These are phyloP conservation scores for Euclidium syriacum DNA, from an alignment of 345 rosid genomes.

Conservation along the genomic window DNA sequence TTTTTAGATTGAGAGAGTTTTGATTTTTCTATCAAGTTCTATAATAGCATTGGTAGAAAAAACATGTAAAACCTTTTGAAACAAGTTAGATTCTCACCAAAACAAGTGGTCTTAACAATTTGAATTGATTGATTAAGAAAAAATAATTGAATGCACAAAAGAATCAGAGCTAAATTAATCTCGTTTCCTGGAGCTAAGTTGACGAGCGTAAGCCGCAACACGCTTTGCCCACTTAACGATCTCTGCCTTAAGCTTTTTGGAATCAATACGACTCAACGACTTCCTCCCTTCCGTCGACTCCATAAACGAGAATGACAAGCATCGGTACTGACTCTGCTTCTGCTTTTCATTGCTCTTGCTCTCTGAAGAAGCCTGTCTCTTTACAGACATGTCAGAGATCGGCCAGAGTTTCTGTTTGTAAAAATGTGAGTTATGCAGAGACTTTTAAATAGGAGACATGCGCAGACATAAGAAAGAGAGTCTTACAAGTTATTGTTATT, in stretches of 20 bases:
- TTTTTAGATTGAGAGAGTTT: not conserved
- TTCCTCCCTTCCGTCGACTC: constrained; percentile 43
- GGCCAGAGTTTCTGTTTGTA: no score
- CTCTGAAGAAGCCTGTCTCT: constrained; percentile 18
- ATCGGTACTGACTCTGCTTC: constrained; percentile 20
- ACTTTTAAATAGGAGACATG: not conserved
- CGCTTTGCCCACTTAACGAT: constrained; percentile 84
- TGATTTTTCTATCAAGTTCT: not conserved
- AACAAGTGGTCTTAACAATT: not conserved
- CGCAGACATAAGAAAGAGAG: constrained; percentile 22
- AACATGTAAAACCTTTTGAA: not conserved
- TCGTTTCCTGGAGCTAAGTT: constrained; percentile 47
- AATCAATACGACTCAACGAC: constrained; percentile 50
- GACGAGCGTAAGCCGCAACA: constrained; percentile 72
- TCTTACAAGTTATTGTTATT: constrained; percentile 25
- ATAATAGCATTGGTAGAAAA: not conserved
- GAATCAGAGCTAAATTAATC: not conserved
- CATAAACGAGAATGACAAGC: constrained; percentile 46
- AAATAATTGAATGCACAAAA: not conserved
- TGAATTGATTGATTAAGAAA: not conserved
- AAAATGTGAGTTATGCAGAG: not conserved
- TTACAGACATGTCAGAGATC: constrained; percentile 29
- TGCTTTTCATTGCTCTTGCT: constrained; percentile 15
- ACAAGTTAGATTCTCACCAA: not conserved
- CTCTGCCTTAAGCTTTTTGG: constrained; percentile 59